These are phyloP conservation scores for Globisporangium rhizosaccharum DNA, from an alignment of 352 stramenopile species.

Conservation along the genomic window DNA sequence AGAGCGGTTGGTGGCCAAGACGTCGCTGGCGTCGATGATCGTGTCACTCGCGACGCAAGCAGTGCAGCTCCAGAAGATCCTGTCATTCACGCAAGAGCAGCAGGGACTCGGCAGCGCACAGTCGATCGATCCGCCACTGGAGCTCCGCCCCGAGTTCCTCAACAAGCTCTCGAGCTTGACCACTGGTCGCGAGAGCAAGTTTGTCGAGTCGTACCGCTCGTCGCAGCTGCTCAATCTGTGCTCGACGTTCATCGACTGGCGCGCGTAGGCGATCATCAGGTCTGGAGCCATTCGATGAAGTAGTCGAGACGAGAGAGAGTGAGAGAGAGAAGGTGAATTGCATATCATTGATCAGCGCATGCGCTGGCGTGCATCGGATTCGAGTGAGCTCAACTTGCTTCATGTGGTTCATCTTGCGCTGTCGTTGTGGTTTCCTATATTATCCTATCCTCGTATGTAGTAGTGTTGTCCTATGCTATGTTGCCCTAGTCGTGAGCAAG, in stretches of 20 bases:
- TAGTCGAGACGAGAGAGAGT: background rate
- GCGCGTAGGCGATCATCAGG: constrained; percentile 19
- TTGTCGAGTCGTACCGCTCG: constrained; percentile 52
- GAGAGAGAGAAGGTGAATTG: background rate
- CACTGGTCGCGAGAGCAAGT: constrained; percentile 37
- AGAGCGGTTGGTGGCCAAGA: constrained; percentile 30
- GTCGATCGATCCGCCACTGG: constrained; percentile 23
- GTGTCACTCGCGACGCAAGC: constrained; percentile 49
- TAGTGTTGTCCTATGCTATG: background rate
- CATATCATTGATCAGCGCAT: background rate
- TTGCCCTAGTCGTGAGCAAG: no score
- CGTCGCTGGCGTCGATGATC: constrained; percentile 59
- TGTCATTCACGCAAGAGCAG: constrained; percentile 45
- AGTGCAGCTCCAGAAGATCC: constrained; percentile 41
- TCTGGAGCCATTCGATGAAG: no score
- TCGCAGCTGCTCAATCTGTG: constrained; percentile 50
- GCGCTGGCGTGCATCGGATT: background rate
- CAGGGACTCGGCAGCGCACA: constrained; percentile 16
- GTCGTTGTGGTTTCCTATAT: no score
- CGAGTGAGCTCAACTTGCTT: background rate
- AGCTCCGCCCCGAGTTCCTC: constrained; percentile 49
- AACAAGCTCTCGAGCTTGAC: constrained; percentile 29
- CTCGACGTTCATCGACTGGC: constrained; percentile 59
- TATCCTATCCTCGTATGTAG: background rate
- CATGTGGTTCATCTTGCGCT: no score